Percentiles rank a stretch among this genome's conserved stretches.
phyloP scores from a whole-genome alignment of 768 basidiomycete genomes.

The Pulveroboletus sp. region DNA sequence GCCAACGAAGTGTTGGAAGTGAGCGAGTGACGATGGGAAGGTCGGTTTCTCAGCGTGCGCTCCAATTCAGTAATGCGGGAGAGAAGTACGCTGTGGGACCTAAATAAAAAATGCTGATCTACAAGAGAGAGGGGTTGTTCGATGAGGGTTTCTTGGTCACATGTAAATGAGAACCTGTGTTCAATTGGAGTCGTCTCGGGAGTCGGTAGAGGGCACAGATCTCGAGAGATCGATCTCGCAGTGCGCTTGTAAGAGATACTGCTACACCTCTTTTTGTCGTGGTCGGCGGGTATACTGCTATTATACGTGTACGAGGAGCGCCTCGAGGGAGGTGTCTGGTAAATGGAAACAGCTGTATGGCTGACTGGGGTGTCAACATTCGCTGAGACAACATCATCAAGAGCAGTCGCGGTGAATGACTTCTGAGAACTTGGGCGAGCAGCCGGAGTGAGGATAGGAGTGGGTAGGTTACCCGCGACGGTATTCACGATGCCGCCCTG shows the following conservation, averaged over 20 bases:
- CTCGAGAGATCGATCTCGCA: constrained; percentile 27
- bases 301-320: constrained; percentile 25
- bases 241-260: constrained; percentile 74
- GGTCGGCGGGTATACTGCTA: constrained; percentile 23
- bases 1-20: constrained; percentile 38
- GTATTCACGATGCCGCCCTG: constrained; percentile 43
- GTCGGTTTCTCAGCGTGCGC: constrained; percentile 47
- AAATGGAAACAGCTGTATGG: neutral
- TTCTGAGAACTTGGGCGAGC: constrained; percentile 42
- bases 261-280: constrained; percentile 47
- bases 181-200: constrained; percentile 72
- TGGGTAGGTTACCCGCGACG: constrained; percentile 39
- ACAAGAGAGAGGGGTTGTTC: constrained; percentile 58
- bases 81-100: constrained; percentile 78
- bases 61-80: constrained; percentile 81
- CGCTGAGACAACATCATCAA: constrained; percentile 26
- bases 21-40: constrained; percentile 50
- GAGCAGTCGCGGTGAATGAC: constrained; percentile 1
- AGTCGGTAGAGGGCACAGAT: constrained; percentile 54
- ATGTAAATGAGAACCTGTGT: constrained; percentile 35
- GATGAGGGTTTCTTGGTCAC: constrained; percentile 14
- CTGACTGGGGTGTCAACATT: neutral
- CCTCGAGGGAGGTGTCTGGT: constrained; percentile 17
- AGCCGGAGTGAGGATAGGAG: constrained; percentile 51
- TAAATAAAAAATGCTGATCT: constrained; percentile 83